Evolutionary conservation across 371 early-diverging fungal genomes (phyloP), one percentile per base, ranked within the genome.

Genomic region (Syncephalastrum monosporum): DNA sequence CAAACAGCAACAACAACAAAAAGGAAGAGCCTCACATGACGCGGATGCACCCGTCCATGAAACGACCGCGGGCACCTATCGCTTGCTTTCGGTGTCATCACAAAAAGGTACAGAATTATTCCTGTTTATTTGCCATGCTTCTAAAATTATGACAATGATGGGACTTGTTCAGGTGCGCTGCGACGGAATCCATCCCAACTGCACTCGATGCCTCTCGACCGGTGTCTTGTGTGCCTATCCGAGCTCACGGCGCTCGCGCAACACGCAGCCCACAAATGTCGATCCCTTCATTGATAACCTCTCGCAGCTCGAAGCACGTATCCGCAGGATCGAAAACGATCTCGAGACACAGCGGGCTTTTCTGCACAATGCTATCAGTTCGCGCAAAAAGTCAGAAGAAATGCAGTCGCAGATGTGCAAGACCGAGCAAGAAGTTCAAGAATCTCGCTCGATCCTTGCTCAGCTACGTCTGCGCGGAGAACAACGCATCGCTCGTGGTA

Each of bases 211-310:
- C 42, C 46, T 68, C 6, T 59, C 69, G 14, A 73, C 71, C 7
- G 74, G 74, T 25, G 64, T 73, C 3, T 43, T 73, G 6, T 76
- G 77, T 29, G 74, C 77, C 16, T 76, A 73, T 46, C 77, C 77
- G 12, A 73, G 65, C 16, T 71, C 71, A 17, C 67, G 77, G 47
- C 59, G 77, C 16, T 71, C 77, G 16, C 61, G 77, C n/a, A 76
- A 67, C 10, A 71, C 71, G 2, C 77, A 76, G 24, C 71, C 77
- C 0, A 67, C 77, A 13, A 73, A 69, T 49, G 71, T 76, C 2
- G 77, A 76, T 33, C 77, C 77, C 1, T 76, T 76, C 49, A 73
- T 76, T 51, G 65, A 76, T 44, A 76, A 76, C 46, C 46, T 76
- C 4, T 76, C 77, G 3, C 73, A 71, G 10, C 47, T 76, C 13